These are phyloP conservation scores for Scedosporium dehoogii DNA, from an alignment of 2,329 filamentous ascomycete genomes.

Conservation along the genomic window DNA sequence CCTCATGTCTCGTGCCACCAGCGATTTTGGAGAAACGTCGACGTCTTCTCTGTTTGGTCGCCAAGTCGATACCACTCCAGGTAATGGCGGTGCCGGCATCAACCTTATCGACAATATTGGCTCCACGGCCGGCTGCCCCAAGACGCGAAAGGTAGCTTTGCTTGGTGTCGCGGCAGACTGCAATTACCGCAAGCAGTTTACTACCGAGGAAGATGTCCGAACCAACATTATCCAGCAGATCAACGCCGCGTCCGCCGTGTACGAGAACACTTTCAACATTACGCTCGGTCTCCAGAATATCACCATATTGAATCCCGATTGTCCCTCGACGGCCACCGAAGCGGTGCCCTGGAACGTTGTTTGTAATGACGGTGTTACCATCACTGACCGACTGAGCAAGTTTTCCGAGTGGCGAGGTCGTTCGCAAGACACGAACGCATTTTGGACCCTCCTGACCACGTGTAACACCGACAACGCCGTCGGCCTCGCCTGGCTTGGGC, in stretches of 20 bases:
- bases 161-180: slow-evolving; percentile 92
- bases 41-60: slow-evolving; percentile 61
- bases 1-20: slow-evolving; percentile 47
- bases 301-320: slow-evolving; percentile 64
- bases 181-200: slow-evolving; percentile 68
- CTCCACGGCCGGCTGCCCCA: slow-evolving; percentile 72
- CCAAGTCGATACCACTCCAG: slow-evolving; percentile 59
- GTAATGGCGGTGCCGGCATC: slow-evolving; percentile 64
- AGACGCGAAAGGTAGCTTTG: slow-evolving; percentile 81
- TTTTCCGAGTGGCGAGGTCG: slow-evolving; percentile 85
- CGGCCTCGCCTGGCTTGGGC: slow-evolving; percentile 85
- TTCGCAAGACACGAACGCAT: slow-evolving; percentile 70
- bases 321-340: slow-evolving; percentile 57
- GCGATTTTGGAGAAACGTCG: slow-evolving; percentile 51
- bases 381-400: slow-evolving; percentile 70
- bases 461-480: slow-evolving; percentile 79
- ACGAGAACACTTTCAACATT: slow-evolving; percentile 89
- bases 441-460: slow-evolving; percentile 82
- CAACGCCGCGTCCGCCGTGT: slow-evolving; percentile 78
- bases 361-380: slow-evolving; percentile 53
- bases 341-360: slow-evolving; percentile 75
- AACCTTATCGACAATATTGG: slow-evolving; percentile 75
- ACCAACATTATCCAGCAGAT: slow-evolving; percentile 73
- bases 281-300: slow-evolving; percentile 83
- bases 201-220: slow-evolving; percentile 48